These are phyloP conservation scores for Naganishia cerealis DNA, from an alignment of 1,284 basidiomycete species.

Conservation along the genomic window DNA sequence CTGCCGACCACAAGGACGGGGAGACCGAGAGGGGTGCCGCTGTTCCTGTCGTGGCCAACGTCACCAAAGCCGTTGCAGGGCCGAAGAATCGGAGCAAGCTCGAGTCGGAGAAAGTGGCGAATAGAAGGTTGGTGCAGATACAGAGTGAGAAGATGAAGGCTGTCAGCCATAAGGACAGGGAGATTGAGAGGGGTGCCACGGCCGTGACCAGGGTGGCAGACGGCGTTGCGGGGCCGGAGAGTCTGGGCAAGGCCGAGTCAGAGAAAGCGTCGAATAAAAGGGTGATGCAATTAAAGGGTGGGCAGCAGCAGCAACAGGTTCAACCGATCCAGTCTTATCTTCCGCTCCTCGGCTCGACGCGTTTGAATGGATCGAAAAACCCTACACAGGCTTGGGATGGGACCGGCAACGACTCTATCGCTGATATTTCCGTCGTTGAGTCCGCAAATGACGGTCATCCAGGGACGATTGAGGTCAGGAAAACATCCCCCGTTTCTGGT, in stretches of 20 bases:
- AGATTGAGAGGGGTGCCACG: too few species aligned
- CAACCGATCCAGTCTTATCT: slow-evolving; percentile 20
- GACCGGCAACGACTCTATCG: neutral
- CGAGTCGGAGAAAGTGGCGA: too few species aligned
- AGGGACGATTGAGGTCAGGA: neutral
- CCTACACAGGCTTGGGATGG: neutral
- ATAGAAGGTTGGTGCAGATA: slow-evolving; percentile 6
- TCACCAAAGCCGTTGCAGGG: neutral
- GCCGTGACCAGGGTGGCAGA: too few species aligned
- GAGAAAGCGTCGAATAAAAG: neutral
- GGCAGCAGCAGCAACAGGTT: neutral
- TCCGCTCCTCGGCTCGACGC: slow-evolving; percentile 1
- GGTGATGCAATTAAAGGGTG: neutral
- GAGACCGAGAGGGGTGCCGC: neutral
- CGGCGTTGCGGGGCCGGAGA: neutral
- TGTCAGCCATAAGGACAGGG: neutral
- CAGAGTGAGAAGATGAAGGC: neutral
- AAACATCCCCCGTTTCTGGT: neutral
- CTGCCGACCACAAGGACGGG: neutral
- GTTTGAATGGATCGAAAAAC: neutral
- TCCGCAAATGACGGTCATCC: neutral
- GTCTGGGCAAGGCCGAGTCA: too few species aligned
- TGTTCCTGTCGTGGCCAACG: neutral
- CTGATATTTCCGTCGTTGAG: slow-evolving; percentile 14
- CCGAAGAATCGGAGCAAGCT: neutral